phyloP scores from a whole-genome alignment of 768 basidiomycete genomes.

The Lentinula edodes region DNA sequence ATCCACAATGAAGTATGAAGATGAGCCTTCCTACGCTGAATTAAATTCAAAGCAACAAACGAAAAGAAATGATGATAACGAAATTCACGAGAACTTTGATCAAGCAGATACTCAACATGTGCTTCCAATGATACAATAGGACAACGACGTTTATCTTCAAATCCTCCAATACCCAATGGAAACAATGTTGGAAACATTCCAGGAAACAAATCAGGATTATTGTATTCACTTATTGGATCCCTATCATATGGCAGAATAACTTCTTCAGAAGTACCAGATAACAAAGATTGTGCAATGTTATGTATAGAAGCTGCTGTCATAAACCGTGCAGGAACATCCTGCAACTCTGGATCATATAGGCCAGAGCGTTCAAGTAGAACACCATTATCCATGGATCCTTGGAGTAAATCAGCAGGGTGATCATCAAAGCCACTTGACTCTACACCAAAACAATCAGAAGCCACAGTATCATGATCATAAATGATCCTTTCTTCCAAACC shows the following conservation, averaged over 20 bases:
- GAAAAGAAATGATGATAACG: no score
- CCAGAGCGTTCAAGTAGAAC: not conserved
- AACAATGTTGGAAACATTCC: no score
- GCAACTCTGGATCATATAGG: not conserved
- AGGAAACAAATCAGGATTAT: no score
- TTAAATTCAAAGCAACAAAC: not conserved
- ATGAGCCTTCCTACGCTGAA: not conserved
- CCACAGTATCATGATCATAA: not conserved
- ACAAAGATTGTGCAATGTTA: no score
- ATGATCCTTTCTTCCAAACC: not conserved
- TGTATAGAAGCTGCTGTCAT: not conserved
- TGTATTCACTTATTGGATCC: conserved; percentile 7
- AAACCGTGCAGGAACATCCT: not conserved
- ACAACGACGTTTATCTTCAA: conserved; percentile 4
- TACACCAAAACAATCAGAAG: not conserved
- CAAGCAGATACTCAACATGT: not conserved
- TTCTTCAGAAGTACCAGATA: no score
- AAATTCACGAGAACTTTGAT: not conserved
- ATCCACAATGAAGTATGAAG: not conserved
- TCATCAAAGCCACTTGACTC: not conserved
- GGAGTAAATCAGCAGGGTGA: not conserved
- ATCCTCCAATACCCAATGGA: conserved; percentile 8
- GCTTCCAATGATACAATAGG: not conserved
- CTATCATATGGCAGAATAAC: conserved; percentile 9
- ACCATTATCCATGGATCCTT: not conserved